phyloP scores from a whole-genome alignment of 2,329 filamentous ascomycete species.

The Coleophoma cylindrospora region DNA sequence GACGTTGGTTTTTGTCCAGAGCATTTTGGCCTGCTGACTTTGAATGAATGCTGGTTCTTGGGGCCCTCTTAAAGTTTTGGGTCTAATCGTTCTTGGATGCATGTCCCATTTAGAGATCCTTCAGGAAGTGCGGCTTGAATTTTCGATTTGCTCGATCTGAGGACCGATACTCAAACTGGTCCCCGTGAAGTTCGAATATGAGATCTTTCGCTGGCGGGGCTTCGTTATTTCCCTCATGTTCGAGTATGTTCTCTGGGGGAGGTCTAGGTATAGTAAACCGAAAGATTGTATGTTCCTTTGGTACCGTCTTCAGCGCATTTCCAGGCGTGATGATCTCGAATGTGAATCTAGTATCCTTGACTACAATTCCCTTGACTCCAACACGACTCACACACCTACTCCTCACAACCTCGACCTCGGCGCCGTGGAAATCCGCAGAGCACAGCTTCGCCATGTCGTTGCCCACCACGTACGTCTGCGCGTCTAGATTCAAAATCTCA shows the following conservation, averaged over 20 bases:
- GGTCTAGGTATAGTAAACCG: conserved; percentile 60
- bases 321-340: conserved; percentile 77
- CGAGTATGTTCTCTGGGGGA: conserved; percentile 2
- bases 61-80: neutral
- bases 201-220: conserved; percentile 39
- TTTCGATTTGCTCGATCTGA: conserved; percentile 86
- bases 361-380: conserved; percentile 78
- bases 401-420: conserved; percentile 74
- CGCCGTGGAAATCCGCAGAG: conserved; percentile 88
- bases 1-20: no score
- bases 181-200: conserved; percentile 80
- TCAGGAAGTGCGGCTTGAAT: conserved; percentile 79
- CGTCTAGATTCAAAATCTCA: conserved; percentile 63
- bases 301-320: conserved; percentile 70
- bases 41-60: neutral
- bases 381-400: conserved; percentile 79
- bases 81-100: neutral
- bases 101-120: conserved; percentile 54
- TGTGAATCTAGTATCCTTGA: conserved; percentile 80
- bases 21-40: neutral
- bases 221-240: conserved; percentile 5
- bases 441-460: conserved; percentile 67
- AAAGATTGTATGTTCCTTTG: conserved; percentile 89
- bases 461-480: conserved; percentile 18
- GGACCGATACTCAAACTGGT: conserved; percentile 78